Evolutionary conservation across 306 rosid species (phyloP).

Genomic region (Morella rubra): DNA sequence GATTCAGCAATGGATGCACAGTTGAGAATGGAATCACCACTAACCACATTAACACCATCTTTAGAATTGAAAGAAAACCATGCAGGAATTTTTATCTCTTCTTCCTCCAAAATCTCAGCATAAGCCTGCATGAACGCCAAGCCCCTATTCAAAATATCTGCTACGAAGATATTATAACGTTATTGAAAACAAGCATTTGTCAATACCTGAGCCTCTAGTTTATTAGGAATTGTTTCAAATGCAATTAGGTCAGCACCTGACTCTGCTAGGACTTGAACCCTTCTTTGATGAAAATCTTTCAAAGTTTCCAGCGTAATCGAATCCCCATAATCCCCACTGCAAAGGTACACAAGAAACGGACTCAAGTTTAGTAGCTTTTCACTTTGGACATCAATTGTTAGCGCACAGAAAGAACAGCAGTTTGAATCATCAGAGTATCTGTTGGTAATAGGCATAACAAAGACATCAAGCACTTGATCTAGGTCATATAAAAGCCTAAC

Average conservation of each 20-base stretch:
- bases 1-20: conserved; percentile 53
- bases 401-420: conserved; percentile 8
- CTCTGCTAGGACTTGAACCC: conserved; percentile 58
- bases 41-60: conserved; percentile 56
- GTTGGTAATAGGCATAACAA: too few relatives aligned
- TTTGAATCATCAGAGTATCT: too few relatives aligned
- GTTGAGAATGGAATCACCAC: conserved; percentile 50
- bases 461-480: conserved; percentile 5
- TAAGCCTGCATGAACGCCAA: conserved; percentile 39
- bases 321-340: conserved; percentile 55
- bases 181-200: not conserved
- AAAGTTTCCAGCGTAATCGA: conserved; percentile 35
- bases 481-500: conserved; percentile 7
- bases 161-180: not conserved
- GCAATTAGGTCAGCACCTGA: conserved; percentile 59
- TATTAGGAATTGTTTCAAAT: conserved; percentile 59
- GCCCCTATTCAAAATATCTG: not conserved
- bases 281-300: conserved; percentile 56
- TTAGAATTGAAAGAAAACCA: conserved; percentile 63
- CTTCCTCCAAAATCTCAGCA: conserved; percentile 52
- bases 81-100: conserved; percentile 45
- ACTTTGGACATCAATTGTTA: not conserved
- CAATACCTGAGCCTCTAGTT: conserved; percentile 60
- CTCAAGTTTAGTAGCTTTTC: conserved; percentile 1
- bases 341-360: conserved; percentile 17